Base-by-base conservation (phyloP, 2,329 filamentous ascomycete genomes). In the Exophiala aquamarina region DNA sequence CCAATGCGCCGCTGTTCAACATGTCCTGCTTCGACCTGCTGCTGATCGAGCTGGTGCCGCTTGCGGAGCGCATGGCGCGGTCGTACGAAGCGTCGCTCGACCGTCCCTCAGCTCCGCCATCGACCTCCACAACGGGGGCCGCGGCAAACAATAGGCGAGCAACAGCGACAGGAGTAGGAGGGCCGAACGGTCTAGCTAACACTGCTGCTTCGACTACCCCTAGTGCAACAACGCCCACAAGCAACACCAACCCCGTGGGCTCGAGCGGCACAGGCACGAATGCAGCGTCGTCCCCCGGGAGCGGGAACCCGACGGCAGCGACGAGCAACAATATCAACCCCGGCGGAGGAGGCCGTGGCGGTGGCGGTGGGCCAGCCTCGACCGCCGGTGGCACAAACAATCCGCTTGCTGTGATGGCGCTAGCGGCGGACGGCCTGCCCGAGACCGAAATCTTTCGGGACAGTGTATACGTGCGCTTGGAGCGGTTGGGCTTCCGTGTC, bases 41-140 rank as follows among this genome's bases (percentile, higher is more conserved):
- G 47, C 81, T 98, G 60, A 97, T 97, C 65, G 93, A 98, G 73
- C 82, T 98, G 45, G 93, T 98, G 13, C 93, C 93, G 31, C 86
- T 97, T 75, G 88, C 92, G 4, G 89, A 94, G 69, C 84, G 93
- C 56, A 78, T 97, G 53, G 84, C 89, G 17, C 81, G 84, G 17
- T 41, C 51, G 17, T 59, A 55, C 47, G 57, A 59, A 46, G 57
- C 57, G 10, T 58, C 55, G 11, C 49, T 59, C 17, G 57, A 59
- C 26, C 29, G 47, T 11, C 55, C 53, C 6, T 43, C 36, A 26
- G 42, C 49, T 14, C 39, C 36, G 10, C 8, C 39, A 10, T 26
- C 46, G n/a, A 20, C 42, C 20, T 37, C 42, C 14, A 40, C 41
- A 6, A 19, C 42, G 3, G n/a, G n/a, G n/a, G n/a, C n/a, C n/a